A percentile compares a stretch with the other conserved stretches of the same genome.
Conservation (phyloP, 441 rosid genomes). For the Populus trichocarpa region DNA sequence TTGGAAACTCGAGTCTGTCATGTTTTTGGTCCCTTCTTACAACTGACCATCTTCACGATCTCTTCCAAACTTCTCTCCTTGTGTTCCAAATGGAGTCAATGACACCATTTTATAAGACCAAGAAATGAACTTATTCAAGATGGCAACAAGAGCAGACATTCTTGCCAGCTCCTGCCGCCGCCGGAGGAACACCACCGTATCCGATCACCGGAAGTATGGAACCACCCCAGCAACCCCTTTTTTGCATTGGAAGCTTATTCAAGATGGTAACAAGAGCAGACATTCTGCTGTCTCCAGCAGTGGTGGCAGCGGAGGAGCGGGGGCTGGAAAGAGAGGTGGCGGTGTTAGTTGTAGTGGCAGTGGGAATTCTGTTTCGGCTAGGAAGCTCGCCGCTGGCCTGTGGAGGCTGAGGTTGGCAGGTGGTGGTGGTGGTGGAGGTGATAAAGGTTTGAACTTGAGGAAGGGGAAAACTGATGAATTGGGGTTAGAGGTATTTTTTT, state of each 20-base stretch:
- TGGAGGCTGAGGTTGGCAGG: conserved; percentile 35
- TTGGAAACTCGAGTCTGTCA: neutral
- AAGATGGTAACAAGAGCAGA: neutral
- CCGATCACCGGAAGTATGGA: conserved; percentile 12
- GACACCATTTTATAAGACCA: neutral
- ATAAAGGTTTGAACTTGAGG: neutral
- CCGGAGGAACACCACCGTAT: conserved; percentile 11
- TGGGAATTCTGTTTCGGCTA: conserved; percentile 26
- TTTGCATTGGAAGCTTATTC: conserved; percentile 27
- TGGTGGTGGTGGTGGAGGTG: conserved; percentile 28
- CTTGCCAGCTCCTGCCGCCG: conserved; percentile 1
- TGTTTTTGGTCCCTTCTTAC: neutral
- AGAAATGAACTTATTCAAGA: conserved; percentile 24
- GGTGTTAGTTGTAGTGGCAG: neutral
- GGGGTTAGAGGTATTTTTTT: conserved; percentile 28
- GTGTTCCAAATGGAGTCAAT: neutral
- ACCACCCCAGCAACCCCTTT: conserved; percentile 24
- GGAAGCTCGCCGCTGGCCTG: conserved; percentile 59
- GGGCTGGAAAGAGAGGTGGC: neutral
- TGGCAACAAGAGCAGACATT: neutral
- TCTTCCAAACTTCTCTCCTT: neutral
- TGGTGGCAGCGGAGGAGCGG: neutral
- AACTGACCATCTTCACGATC: neutral
- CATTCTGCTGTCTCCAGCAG: neutral
- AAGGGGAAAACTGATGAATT: conserved; percentile 23